These are phyloP conservation scores for Gracilaria gracilis DNA, from an alignment of 23 red algal species.

Conservation along the genomic window DNA sequence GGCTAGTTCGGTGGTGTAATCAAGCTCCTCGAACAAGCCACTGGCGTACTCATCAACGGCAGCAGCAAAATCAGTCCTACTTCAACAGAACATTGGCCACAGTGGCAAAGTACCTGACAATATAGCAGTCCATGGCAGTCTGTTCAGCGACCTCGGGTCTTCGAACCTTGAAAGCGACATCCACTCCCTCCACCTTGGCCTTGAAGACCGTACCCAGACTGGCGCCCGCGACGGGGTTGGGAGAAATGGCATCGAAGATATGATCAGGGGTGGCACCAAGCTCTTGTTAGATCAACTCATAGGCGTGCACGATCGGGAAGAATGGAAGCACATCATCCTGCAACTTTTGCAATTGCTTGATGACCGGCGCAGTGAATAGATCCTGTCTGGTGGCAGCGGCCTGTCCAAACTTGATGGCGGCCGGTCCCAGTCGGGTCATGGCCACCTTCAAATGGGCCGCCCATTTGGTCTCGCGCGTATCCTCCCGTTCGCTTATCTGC, in stretches of 20 bases:
- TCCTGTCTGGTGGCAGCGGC: slow-evolving; percentile 82
- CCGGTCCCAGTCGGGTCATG: slow-evolving; percentile 85
- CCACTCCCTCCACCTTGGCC: slow-evolving; percentile 42
- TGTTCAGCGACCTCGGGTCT: slow-evolving; percentile 85
- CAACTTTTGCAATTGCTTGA: slow-evolving; percentile 83
- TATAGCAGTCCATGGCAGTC: slow-evolving; percentile 84
- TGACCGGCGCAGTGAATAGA: slow-evolving; percentile 65
- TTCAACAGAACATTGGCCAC: slow-evolving; percentile 34
- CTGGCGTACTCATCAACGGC: slow-evolving; percentile 92
- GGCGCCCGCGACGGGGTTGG: slow-evolving; percentile 76
- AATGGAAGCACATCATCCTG: slow-evolving; percentile 73
- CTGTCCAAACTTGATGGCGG: slow-evolving; percentile 94
- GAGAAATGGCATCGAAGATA: slow-evolving; percentile 81
- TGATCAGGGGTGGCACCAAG: slow-evolving; percentile 66
- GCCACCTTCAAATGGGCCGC: slow-evolving; percentile 71
- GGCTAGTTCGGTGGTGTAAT: slow-evolving; percentile 78
- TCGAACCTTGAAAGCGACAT: slow-evolving; percentile 92
- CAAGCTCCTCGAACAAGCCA: slow-evolving; percentile 88
- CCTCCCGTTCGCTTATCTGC: not conserved
- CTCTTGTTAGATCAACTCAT: slow-evolving; percentile 78
- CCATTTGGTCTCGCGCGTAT: slow-evolving; percentile 14
- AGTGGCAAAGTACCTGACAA: slow-evolving; percentile 75
- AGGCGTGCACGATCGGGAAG: slow-evolving; percentile 78
- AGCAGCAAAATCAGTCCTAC: slow-evolving; percentile 65
- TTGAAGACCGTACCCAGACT: slow-evolving; percentile 88